Evolutionary conservation across 2,329 filamentous ascomycete genomes (phyloP).

Genomic region (Thermoascus crustaceus): DNA sequence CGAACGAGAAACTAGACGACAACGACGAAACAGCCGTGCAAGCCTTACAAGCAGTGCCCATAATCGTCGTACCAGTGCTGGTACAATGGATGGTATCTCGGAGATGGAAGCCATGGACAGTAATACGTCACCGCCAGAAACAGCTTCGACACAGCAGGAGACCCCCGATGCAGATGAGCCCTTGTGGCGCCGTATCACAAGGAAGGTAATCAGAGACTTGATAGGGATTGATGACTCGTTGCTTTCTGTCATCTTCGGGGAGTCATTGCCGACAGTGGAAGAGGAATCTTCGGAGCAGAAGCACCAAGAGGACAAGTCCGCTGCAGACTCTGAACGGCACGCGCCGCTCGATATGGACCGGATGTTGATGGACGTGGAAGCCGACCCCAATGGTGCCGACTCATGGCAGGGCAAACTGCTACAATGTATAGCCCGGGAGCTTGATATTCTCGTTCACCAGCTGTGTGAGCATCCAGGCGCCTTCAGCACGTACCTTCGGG

Average conservation of each 20-base stretch:
- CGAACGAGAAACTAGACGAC: conserved; percentile 69
- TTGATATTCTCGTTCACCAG: conserved; percentile 74
- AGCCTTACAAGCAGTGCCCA: conserved; percentile 13
- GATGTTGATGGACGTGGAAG: conserved; percentile 22
- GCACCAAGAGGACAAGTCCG: conserved; percentile 11
- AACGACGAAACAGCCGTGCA: conserved; percentile 40
- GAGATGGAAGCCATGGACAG: conserved; percentile 28
- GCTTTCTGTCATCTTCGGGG: conserved; percentile 79
- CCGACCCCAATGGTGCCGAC: conserved; percentile 14
- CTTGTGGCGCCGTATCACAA: conserved; percentile 72
- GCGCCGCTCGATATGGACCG: conserved; percentile 23
- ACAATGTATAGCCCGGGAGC: conserved; percentile 75
- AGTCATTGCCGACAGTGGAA: conserved; percentile 47
- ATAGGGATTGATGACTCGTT: conserved; percentile 84
- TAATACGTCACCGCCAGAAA: conserved; percentile 38
- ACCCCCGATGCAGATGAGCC: conserved; percentile 51
- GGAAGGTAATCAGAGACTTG: conserved; percentile 77
- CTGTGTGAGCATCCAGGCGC: conserved; percentile 80
- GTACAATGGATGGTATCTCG: conserved; percentile 16
- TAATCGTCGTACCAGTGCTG: conserved; percentile 13
- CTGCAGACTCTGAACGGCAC: conserved; percentile 29
- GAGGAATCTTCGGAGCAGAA: conserved; percentile 13
- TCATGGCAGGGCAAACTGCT: conserved; percentile 59
- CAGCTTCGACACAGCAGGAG: conserved; percentile 36
- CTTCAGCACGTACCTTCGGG: conserved; percentile 69